Evolutionary conservation across 257 asterid genomes (phyloP).

Genomic region (Osmanthus fragrans): DNA sequence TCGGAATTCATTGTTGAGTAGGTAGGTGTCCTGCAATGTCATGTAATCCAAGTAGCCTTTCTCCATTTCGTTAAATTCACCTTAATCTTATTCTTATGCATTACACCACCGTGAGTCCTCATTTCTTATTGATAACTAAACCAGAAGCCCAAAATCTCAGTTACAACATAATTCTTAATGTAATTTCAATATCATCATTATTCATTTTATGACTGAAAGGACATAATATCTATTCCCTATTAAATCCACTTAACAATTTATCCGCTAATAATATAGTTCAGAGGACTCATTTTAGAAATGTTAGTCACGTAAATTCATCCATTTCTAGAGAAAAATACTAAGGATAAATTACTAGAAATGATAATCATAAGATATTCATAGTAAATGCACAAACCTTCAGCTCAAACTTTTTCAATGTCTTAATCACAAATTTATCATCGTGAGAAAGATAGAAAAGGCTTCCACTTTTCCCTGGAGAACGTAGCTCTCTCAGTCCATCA

Average conservation of each 20-base stretch:
- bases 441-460: slow-evolving; percentile 85
- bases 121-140: background rate
- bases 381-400: slow-evolving; percentile 57
- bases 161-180: background rate
- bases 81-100: background rate
- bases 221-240: background rate
- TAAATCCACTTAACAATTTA: background rate
- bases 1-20: background rate
- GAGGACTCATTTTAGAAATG: background rate
- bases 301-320: background rate
- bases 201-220: background rate
- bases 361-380: background rate
- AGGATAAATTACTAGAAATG: background rate
- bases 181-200: background rate
- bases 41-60: background rate
- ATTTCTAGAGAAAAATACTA: background rate
- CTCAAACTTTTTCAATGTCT: slow-evolving; percentile 79
- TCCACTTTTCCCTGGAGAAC: slow-evolving; percentile 98
- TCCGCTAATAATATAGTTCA: background rate
- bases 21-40: background rate
- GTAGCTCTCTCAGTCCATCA: slow-evolving; percentile 83
- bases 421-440: slow-evolving; percentile 89
- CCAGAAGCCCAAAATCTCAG: background rate
- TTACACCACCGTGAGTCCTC: background rate
- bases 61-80: background rate